A percentile compares a stretch with the other conserved stretches of the same genome.
phyloP scores from a whole-genome alignment of 2,329 filamentous ascomycete species.

The Lecanicillium sp. region DNA sequence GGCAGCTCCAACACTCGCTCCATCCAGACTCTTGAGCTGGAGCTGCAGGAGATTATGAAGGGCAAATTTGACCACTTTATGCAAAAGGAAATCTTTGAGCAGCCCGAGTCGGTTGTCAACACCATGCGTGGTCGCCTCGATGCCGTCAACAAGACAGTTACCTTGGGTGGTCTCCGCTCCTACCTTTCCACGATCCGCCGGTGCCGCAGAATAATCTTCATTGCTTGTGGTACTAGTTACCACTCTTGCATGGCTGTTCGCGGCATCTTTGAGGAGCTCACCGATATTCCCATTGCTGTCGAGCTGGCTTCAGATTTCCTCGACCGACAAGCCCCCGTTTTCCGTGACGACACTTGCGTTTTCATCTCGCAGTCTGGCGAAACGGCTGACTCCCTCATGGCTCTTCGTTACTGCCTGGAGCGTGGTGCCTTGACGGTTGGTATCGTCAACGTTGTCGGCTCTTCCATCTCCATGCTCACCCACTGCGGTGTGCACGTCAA shows the following conservation, averaged over 20 bases:
- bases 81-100: slow-evolving; percentile 99
- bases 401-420: slow-evolving; percentile 95
- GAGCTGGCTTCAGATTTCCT: slow-evolving; percentile 98
- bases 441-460: slow-evolving; percentile 97
- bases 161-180: slow-evolving; percentile 87
- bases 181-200: slow-evolving; percentile 96
- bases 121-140: slow-evolving; percentile 99
- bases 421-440: slow-evolving; percentile 94
- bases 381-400: slow-evolving; percentile 95
- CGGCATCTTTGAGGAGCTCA: slow-evolving; percentile 94
- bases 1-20: slow-evolving; percentile 94
- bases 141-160: slow-evolving; percentile 86
- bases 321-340: slow-evolving; percentile 90
- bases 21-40: slow-evolving; percentile 97
- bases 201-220: slow-evolving; percentile 96
- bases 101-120: slow-evolving; percentile 98
- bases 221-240: slow-evolving; percentile 96
- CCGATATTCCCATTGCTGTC: slow-evolving; percentile 94
- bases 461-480: slow-evolving; percentile 95
- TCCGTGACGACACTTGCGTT: slow-evolving; percentile 98
- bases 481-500: slow-evolving; percentile 99
- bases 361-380: slow-evolving; percentile 99
- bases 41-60: slow-evolving; percentile 99
- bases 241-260: slow-evolving; percentile 99
- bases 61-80: slow-evolving; percentile 99